phyloP scores from a whole-genome alignment of 1,284 basidiomycete genomes.

The Ceratobasidium sp. region DNA sequence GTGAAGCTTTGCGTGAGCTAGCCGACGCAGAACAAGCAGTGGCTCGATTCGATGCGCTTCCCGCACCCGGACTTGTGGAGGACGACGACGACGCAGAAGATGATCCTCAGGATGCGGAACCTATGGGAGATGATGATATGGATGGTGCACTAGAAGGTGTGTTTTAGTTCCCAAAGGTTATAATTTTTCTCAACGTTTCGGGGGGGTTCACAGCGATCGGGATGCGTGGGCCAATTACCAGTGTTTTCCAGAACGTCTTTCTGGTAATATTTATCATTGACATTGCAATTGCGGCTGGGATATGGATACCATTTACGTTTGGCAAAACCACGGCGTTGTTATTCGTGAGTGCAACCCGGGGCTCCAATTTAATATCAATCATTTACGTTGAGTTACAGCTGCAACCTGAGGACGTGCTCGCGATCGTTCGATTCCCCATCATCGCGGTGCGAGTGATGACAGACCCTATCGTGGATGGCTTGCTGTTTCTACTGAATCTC shows the following conservation, averaged over 20 bases:
- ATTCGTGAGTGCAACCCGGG: constrained; percentile 65
- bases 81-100: constrained; percentile 43
- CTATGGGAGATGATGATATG: constrained; percentile 76
- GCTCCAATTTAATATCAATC: constrained; percentile 47
- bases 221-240: constrained; percentile 86
- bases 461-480: constrained; percentile 89
- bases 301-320: constrained; percentile 87
- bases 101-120: constrained; percentile 34
- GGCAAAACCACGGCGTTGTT: constrained; percentile 84
- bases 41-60: not conserved
- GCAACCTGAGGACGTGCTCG: constrained; percentile 76
- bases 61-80: constrained; percentile 16
- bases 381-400: constrained; percentile 62
- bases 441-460: constrained; percentile 83
- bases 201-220: constrained; percentile 80
- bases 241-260: constrained; percentile 88
- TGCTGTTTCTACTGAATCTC: constrained; percentile 58
- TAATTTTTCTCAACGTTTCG: constrained; percentile 42
- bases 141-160: constrained; percentile 89
- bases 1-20: not conserved
- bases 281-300: constrained; percentile 81
- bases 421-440: constrained; percentile 82
- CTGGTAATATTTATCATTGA: constrained; percentile 89
- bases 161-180: constrained; percentile 49
- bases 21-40: constrained; percentile 41